Base-by-base conservation (phyloP, 1,139 yeast species). In the Yamadazyma friedrichii region DNA sequence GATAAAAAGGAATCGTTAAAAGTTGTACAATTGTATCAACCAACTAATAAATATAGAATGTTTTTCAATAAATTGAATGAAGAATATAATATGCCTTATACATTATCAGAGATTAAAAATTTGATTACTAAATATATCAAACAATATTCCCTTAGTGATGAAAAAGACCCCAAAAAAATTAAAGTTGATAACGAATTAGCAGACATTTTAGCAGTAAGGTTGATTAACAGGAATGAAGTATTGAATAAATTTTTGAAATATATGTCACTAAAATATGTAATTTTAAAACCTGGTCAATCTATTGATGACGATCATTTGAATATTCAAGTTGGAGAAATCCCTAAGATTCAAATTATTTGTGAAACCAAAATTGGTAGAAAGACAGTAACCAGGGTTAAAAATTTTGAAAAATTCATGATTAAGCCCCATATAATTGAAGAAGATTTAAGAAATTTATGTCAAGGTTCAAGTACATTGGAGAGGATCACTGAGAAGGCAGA, bases 361-460 rank as follows among this genome's bases (percentile, higher is more conserved):
- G 95, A 88, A 59, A 76, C 81, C 50, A 85, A 88, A 51, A 82
- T 87, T 43, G 96, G 97, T 0, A 74, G 95, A 45, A 91, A 89
- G 57, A 73, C 84, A 6, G 78, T 88, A 15, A 91, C 98, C 0
- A 72, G 82, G 36, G 77, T 91, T 0, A 67, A 76, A 20, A 84
- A 87, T 46, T 73, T 86, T 49, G 96, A 88, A 49, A 67, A 69
- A 4, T 93, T 80, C 60, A 72, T 74, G 42, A 75, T 91, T 26
- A 83, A 80, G 44, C 78, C 89, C 0, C 81, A 77, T 30, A 67
- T 71, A 8, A 63, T 93, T 16, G 82, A 95, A 2, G 81, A 79
- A 33, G 86, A 82, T 40, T 62, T 93, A 46, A 78, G 86, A 47
- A 80, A 81, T 25, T 81, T 82, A 47, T 93, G 98, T 60, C 93